Evolutionary conservation across 1,284 basidiomycete species (phyloP), one percentile per base, ranked within the genome.

Genomic region (Xerocomus cyaneibrunnescens): DNA sequence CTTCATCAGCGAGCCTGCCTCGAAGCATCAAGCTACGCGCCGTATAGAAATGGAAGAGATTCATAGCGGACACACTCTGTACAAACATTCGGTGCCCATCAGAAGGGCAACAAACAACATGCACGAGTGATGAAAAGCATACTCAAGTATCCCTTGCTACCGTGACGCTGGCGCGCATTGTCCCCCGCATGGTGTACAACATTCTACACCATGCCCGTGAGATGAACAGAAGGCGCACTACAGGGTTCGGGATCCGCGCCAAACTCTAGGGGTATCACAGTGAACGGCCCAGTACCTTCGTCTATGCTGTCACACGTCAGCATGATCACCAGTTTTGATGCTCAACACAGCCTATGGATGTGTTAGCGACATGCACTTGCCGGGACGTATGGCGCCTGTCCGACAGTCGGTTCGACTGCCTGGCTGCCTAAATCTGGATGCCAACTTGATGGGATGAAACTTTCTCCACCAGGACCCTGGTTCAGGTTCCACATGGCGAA

Each of bases 401-500:
- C 55, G 40, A 57, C 44, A 28, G 25, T 55, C 57, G 53, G 50
- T 47, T 50, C 45, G 21, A 39, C 28, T 50, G 31, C 42, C 52
- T 9, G 50, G 46, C 42, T 50, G n/a, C 42, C 64, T 52, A 65
- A 68, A 67, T 67, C 51, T 22, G 60, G 66, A 61, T 46, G 22
- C 17, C n/a, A n/a, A 7, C 38, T 60, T 53, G 62, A 61, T 59
- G 58, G 60, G 21, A 27, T 50, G 40, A 63, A n/a, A 54, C 61
- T 59, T 51, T 58, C 50, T 46, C 37, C 30, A 44, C 41, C 43
- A 43, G 46, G 57, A 61, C 64, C 64, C 57, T 64, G 44, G 28
- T 41, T 60, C 62, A 59, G 60, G 36, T 49, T 46, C 50, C 66
- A 52, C 64, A 68, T 68, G 62, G 54, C 45, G 34, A 7, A 60